phyloP scores from a whole-genome alignment of 768 basidiomycete species.

The Mycena rebaudengoi region DNA sequence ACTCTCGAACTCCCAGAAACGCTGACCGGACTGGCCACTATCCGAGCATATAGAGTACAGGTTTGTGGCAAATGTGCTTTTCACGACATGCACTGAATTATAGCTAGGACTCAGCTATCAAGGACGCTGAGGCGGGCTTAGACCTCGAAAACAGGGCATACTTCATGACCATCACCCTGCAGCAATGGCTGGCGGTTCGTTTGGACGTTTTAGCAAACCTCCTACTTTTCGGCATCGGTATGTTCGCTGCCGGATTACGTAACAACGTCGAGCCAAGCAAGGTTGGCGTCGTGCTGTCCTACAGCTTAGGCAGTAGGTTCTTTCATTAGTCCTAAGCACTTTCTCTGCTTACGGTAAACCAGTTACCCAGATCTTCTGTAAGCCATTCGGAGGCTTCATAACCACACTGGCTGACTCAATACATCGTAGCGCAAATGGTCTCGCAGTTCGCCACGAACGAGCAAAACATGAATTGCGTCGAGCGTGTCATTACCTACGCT shows the following conservation, averaged over 20 bases:
- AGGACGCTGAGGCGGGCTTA: constrained; percentile 59
- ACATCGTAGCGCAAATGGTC: constrained; percentile 59
- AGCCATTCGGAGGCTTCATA: constrained; percentile 33
- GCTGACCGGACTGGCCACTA: constrained; percentile 71
- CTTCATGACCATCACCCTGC: constrained; percentile 68
- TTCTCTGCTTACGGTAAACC: background rate
- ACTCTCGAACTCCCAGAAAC: constrained; percentile 51
- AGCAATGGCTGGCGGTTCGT: constrained; percentile 70
- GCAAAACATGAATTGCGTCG: constrained; percentile 79
- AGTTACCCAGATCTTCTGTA: constrained; percentile 66
- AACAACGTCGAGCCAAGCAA: constrained; percentile 51
- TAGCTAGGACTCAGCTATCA: constrained; percentile 55
- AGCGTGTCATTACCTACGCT: constrained; percentile 73
- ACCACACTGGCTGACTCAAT: background rate
- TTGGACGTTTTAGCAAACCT: constrained; percentile 74
- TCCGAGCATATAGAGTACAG: constrained; percentile 67
- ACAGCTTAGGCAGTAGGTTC: constrained; percentile 59
- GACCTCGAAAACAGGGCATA: constrained; percentile 71
- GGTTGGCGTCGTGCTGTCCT: constrained; percentile 68
- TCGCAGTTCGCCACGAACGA: constrained; percentile 66
- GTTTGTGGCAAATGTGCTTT: constrained; percentile 40
- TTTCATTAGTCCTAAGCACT: background rate
- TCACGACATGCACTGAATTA: background rate
- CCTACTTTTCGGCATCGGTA: constrained; percentile 71
- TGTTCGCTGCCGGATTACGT: constrained; percentile 72